Evolutionary conservation across 2,329 filamentous ascomycete species (phyloP), one percentile per base, ranked within the genome.

Genomic region (Nigrospora sphaerica): DNA sequence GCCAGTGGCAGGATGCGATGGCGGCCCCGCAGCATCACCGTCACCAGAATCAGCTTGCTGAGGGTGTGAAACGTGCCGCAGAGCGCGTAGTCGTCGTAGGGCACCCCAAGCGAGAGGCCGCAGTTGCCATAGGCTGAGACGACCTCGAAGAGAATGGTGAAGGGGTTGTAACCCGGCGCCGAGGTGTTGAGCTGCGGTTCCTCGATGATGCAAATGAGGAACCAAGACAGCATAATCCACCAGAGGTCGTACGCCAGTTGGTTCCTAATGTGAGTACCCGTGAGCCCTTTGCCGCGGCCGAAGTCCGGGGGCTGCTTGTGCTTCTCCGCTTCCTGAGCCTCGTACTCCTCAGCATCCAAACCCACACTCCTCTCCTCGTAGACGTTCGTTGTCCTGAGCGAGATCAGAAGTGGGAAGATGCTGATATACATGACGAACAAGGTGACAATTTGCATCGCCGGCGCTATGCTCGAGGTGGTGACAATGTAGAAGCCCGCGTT

Each of bases 1-100:
- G 72, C 71, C 32, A 77, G 73, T 1, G 77, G 77, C 50, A 81
- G 56, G 12, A 74, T 75, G 38, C 77, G 62, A 62, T 80, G 76
- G 34, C 77, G 57, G 2, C 77, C 77, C 46, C 77, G 61, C 23
- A 80, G 59, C 76, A 80, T 80, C 44, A 79, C 71, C 3, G 68
- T 69, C 51, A 73, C 77, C 17, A 80, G 59, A 2, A 80, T 69
- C 39, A 80, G 55, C 59, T 80, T 80, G 53, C 72, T 75, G 43
- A 74, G 56, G 5, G 58, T 66, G 32, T 68, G 66, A 64, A 75
- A 77, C 35, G 65, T 56, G 5, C 74, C 75, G 18, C 60, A 71
- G 47, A 77, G 75, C 31, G 61, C 66, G 54, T 73, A 73, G 7
- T 61, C 60, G 32, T 65, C 57, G 50, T 65, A 60, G 0, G 73